Conservation (phyloP, 345 rosid genomes). For the Mercurialis annua region DNA sequence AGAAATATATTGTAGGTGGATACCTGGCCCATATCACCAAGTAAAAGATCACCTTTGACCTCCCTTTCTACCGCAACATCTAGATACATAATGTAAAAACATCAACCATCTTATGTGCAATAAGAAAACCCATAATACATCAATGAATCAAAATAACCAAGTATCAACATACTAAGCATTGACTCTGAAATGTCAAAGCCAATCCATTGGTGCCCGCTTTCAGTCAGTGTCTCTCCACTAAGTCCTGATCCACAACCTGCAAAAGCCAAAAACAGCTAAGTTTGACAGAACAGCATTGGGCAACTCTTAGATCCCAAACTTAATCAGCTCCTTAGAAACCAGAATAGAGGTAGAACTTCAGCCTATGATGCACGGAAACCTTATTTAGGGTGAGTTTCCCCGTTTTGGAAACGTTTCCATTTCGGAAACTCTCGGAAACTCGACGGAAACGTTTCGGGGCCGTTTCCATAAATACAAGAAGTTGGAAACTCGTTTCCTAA, state of each 20-base stretch:
- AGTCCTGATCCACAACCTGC: constrained; percentile 94
- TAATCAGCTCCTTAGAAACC: too few species aligned
- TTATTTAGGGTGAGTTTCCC: too few species aligned
- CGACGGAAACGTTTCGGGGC: too few species aligned
- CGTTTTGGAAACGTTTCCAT: too few species aligned
- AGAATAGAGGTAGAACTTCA: too few species aligned
- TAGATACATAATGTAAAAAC: constrained; percentile 18
- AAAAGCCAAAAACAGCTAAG: constrained; percentile 8
- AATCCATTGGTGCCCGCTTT: constrained; percentile 79
- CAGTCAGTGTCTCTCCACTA: constrained; percentile 87
- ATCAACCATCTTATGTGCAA: neutral
- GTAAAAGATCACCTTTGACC: constrained; percentile 88
- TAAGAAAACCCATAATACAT: neutral
- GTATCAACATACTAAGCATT: constrained; percentile 63
- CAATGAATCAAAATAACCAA: neutral
- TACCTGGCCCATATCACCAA: constrained; percentile 98
- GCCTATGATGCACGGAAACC: too few species aligned
- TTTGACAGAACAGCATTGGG: neutral
- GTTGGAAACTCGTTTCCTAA: too few species aligned
- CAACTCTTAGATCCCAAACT: too few species aligned
- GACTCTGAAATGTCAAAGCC: constrained; percentile 87
- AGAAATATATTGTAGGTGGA: neutral
- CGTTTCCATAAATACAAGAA: too few species aligned
- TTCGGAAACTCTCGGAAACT: too few species aligned
- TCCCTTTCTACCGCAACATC: constrained; percentile 84